Conservation (phyloP, 1,139 yeast genomes). For the Geotrichum carabidarum region DNA sequence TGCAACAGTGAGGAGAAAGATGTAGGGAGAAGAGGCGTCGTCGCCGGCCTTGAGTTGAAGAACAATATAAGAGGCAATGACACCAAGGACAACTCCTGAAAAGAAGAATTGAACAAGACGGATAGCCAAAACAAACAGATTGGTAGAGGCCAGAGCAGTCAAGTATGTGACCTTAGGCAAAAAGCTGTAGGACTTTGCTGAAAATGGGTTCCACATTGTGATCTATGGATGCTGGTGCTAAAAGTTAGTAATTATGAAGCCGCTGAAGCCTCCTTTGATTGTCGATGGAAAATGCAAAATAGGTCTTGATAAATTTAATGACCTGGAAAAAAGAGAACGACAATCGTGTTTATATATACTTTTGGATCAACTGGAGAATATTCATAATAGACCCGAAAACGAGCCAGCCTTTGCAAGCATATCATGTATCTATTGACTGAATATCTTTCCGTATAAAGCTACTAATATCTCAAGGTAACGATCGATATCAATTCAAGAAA, state of each 20-base stretch:
- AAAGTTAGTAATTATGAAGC: neutral
- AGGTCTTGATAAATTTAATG: neutral
- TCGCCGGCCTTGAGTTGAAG: slow-evolving; percentile 23
- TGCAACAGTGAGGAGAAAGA: slow-evolving; percentile 30
- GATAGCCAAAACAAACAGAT: slow-evolving; percentile 29
- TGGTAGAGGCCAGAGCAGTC: slow-evolving; percentile 29
- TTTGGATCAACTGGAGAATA: neutral
- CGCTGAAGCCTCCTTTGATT: neutral
- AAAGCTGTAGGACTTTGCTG: slow-evolving; percentile 1
- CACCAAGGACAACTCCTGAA: slow-evolving; percentile 33
- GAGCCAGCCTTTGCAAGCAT: too few relatives aligned
- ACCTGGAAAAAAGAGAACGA: neutral
- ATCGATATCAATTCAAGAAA: too few relatives aligned
- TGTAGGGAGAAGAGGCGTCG: slow-evolving; percentile 30
- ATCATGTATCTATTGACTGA: too few relatives aligned
- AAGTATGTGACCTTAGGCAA: slow-evolving; percentile 13
- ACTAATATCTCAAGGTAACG: too few relatives aligned
- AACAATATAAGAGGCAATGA: slow-evolving; percentile 32
- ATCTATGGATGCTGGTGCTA: neutral
- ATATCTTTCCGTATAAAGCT: too few relatives aligned
- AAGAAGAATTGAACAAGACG: slow-evolving; percentile 35
- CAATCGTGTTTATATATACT: neutral
- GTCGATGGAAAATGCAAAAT: neutral
- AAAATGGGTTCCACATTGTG: slow-evolving; percentile 14
- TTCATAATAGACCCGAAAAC: too few relatives aligned